phyloP scores from a whole-genome alignment of 768 basidiomycete species.

The Candolleomyces eurysporus region DNA sequence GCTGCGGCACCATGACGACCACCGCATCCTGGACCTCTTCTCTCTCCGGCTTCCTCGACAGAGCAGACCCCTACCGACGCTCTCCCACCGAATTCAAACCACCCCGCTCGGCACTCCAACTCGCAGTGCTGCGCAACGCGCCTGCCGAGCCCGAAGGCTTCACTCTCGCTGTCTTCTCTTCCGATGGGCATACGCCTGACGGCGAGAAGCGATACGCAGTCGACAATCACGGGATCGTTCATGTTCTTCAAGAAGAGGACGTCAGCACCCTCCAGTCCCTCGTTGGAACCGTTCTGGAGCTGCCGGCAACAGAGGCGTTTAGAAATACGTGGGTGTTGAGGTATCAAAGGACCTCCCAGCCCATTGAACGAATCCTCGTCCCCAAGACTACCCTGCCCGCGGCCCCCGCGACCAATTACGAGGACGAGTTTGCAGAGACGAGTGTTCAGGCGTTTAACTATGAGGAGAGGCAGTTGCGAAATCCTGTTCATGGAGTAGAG shows the following conservation, averaged over 20 bases:
- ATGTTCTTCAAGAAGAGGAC: conserved; percentile 23
- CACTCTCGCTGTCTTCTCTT: conserved; percentile 31
- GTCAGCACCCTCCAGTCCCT: conserved; percentile 24
- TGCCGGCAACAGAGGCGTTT: conserved; percentile 19
- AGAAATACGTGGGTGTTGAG: conserved; percentile 35
- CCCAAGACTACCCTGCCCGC: conserved; percentile 7
- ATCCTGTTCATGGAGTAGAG: conserved; percentile 22
- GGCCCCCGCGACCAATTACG: conserved; percentile 7
- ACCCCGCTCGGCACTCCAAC: conserved; percentile 21
- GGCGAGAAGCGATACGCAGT: conserved; percentile 20
- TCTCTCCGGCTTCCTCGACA: conserved; percentile 3
- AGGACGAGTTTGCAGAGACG: conserved; percentile 22
- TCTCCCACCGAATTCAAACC: conserved; percentile 24
- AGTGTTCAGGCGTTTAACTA: conserved; percentile 36
- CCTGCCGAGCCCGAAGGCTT: conserved; percentile 34
- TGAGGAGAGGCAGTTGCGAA: conserved; percentile 23
- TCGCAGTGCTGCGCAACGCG: conserved; percentile 32
- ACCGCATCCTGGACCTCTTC: neutral
- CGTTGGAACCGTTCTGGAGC: conserved; percentile 6
- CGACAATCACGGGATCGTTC: conserved; percentile 29
- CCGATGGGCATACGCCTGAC: neutral
- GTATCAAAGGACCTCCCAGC: conserved; percentile 27
- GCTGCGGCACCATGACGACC: neutral
- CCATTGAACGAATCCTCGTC: conserved; percentile 33
- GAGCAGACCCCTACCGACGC: conserved; percentile 12